Base-by-base conservation (phyloP, 768 basidiomycete species). In the Serendipita sp. region DNA sequence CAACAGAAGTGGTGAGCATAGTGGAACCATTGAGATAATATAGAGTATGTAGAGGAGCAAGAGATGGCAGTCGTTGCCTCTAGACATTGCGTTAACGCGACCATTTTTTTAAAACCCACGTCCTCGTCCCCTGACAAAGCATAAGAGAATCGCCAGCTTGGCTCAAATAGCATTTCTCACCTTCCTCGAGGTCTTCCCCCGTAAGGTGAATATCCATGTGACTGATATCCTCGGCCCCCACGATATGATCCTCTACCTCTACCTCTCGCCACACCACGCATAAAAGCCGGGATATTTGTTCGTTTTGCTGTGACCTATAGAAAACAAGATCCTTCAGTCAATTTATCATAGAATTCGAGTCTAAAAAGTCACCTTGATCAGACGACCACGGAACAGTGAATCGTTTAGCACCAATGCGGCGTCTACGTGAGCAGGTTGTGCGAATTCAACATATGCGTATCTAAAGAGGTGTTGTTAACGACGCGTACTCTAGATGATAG, bases 381-480 rank as follows among this genome's bases (percentile, higher is more conserved):
- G 74, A 68, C 96, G 82, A 26, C 92, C 93, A 62, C 88, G 82
- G 80, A 99, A 96, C 69, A 94, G 74, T n/a, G 90, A 93, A 68
- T 97, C 94, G 74, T 98, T 92, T 78, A 99, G 81, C 14, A 93
- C 85, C 66, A 96, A 70, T 13, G 95, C 93, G 64, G 91, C 86
- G 69, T 90, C 87, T 66, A 98, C 86, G 67, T 90, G 85, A 64
- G 89, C 85, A 42, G 93, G 80, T 70, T 96, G 93, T 68, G 96
- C 85, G 72, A 99, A 99, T 73, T 99, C 96, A 45, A 99, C 94
- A 76, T 99, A 99, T 61, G 95, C 95, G 76, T 88, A 99, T 60
- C 94, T 97, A 68, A 28, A 38, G 16, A 22, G 63, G 62, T 31
- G 20, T 16, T n/a, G 63, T 45, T 43, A 60, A 64, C 63, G 51